A percentile compares a stretch with the other conserved stretches of the same genome.
phyloP scores from a whole-genome alignment of 495 filamentous ascomycete genomes.

The Penicillium argentinense region DNA sequence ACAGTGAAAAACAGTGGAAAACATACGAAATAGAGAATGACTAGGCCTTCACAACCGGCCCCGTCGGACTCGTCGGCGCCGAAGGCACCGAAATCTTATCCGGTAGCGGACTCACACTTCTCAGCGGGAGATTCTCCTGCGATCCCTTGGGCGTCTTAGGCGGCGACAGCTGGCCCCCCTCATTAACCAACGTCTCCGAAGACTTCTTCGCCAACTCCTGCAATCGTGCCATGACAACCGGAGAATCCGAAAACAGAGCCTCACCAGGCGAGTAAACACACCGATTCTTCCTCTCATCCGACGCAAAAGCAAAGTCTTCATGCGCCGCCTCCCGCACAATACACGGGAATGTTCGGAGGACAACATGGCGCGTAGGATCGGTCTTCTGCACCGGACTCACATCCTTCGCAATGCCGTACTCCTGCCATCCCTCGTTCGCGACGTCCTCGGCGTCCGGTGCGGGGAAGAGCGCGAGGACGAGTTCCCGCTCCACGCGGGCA shows the following conservation, averaged over 20 bases:
- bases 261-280: conserved; percentile 53
- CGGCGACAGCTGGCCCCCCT: conserved; percentile 14
- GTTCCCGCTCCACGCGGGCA: conserved; percentile 61
- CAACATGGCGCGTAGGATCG: conserved; percentile 39
- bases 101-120: conserved; percentile 1
- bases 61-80: conserved; percentile 23
- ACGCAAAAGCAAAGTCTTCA: conserved; percentile 46
- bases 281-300: conserved; percentile 36
- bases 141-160: conserved; percentile 20
- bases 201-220: conserved; percentile 49
- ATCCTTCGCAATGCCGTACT: conserved; percentile 35
- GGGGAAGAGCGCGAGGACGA: conserved; percentile 56
- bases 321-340: conserved; percentile 57
- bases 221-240: conserved; percentile 49
- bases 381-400: conserved; percentile 15
- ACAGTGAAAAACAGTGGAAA: neutral
- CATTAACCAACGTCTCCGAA: conserved; percentile 25
- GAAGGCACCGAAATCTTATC: conserved; percentile 15
- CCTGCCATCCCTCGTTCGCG: conserved; percentile 48
- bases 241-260: conserved; percentile 55
- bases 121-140: conserved; percentile 6
- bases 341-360: conserved; percentile 56
- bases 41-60: conserved; percentile 6
- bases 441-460: conserved; percentile 42
- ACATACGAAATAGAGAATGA: neutral